These are phyloP conservation scores for Ciborinia camelliae DNA, from an alignment of 2,329 filamentous ascomycete species.

Conservation along the genomic window DNA sequence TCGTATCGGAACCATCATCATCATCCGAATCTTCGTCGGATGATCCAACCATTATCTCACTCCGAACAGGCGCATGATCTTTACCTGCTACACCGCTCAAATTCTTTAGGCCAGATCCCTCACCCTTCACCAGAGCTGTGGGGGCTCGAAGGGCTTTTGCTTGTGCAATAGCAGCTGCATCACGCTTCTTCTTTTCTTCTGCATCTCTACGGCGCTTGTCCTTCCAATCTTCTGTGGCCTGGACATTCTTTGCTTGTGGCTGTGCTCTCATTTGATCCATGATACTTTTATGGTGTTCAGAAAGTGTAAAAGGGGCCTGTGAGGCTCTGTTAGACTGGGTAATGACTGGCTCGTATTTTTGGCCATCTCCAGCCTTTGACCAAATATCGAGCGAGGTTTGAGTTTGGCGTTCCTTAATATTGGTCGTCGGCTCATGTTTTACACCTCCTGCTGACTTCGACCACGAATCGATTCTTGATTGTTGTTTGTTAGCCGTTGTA, in stretches of 20 bases:
- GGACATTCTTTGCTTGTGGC: conserved; percentile 18
- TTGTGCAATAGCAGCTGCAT: conserved; percentile 67
- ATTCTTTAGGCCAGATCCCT: conserved; percentile 73
- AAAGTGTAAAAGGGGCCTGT: neutral
- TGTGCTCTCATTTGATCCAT: conserved; percentile 28
- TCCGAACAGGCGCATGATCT: conserved; percentile 69
- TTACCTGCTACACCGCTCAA: conserved; percentile 72
- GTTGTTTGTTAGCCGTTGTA: conserved; percentile 47
- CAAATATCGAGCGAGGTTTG: conserved; percentile 18
- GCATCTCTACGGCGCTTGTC: conserved; percentile 71
- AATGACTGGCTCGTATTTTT: conserved; percentile 33
- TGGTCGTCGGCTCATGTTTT: conserved; percentile 15
- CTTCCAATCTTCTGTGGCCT: conserved; percentile 54
- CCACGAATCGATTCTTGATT: conserved; percentile 60
- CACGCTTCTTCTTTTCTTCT: conserved; percentile 69
- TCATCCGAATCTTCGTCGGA: conserved; percentile 72
- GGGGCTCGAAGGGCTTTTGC: conserved; percentile 59
- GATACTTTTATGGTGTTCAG: conserved; percentile 28
- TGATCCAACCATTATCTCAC: conserved; percentile 85
- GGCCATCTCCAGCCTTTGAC: conserved; percentile 27
- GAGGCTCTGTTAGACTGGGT: neutral
- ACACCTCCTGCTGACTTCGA: conserved; percentile 48
- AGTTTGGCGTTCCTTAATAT: conserved; percentile 8
- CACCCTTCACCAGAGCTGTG: conserved; percentile 59
- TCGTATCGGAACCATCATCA: conserved; percentile 41